Base-by-base conservation (phyloP, 2,329 filamentous ascomycete species). In the Aschersonia sp. region DNA sequence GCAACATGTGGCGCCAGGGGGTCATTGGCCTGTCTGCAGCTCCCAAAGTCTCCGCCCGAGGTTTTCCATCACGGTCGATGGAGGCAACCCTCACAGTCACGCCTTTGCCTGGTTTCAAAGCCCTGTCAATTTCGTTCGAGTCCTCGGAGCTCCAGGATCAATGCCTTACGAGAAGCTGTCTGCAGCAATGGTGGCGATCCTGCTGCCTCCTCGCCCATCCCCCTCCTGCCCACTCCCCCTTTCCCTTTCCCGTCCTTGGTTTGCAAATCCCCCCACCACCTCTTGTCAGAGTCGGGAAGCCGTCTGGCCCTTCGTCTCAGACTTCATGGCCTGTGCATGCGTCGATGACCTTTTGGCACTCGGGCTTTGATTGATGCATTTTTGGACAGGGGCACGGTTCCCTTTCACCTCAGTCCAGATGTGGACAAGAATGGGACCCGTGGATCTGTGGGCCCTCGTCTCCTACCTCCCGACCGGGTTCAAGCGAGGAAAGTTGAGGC, bases 231-330 rank as follows among this genome's bases (percentile, higher is more conserved):
- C 35, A 7, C 35, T 38, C 32, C 32, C 32, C 32, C 10, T 6
- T 10, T 10, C 32, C 32, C 35, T 31, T 41, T 41, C 29, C 31
- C 45, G 30, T 12, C 41, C 43, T 35, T 41, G 28, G 45, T n/a
- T 35, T 46, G 38, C 35, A 31, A 41, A 12, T 42, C 40, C 44
- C n/a, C 44, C 53, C 48, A 32, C 44, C 31, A 46, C 44, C 10
- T 43, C 35, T 40, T 47, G 41, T 38, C 32, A 38, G 32, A 38
- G 28, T 44, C 40, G 10, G 40, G 31, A 44, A 38, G 32, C 6
- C 42, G 28, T 48, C 47, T 41, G 35, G 30, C 43, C 40, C 51
- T 50, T 46, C 45, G 53, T 56, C 52, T 55, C 53, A 55, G 53
- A 48, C 31, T 46, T 31, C 45, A 20, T 35, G 47, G 51, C 52